Conservation (phyloP, 306 rosid genomes). For the Malus orientalis region DNA sequence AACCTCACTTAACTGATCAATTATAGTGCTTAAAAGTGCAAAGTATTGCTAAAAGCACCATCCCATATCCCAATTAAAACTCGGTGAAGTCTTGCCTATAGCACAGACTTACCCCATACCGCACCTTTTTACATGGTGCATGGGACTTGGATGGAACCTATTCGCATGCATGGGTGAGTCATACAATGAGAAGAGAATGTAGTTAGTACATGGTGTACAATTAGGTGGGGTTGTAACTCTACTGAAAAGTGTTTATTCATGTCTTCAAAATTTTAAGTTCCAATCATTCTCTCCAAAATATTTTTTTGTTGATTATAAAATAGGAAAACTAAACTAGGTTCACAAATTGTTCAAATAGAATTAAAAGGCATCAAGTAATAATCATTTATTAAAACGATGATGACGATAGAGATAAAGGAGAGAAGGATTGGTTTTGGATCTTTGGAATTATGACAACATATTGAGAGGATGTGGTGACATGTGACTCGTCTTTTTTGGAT, state of each 20-base stretch:
- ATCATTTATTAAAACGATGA: not conserved
- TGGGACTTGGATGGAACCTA: not conserved
- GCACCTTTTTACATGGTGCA: not conserved
- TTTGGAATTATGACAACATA: constrained; percentile 28
- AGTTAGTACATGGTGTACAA: not conserved
- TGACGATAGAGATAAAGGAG: not conserved
- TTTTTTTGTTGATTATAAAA: not conserved
- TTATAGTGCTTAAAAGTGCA: not conserved
- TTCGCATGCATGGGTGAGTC: not conserved
- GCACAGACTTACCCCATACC: not conserved
- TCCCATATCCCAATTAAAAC: not conserved
- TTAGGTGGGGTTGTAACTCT: not conserved
- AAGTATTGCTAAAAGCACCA: too few relatives aligned
- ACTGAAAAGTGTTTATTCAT: not conserved
- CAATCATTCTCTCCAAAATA: not conserved
- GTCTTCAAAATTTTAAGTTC: not conserved
- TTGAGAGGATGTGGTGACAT: constrained; percentile 55
- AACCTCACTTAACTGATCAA: not conserved
- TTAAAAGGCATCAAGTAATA: not conserved
- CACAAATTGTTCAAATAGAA: not conserved
- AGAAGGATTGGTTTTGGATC: not conserved
- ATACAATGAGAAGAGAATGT: not conserved
- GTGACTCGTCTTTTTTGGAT: constrained; percentile 46
- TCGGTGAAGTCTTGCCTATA: not conserved
- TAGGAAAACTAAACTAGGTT: not conserved